A percentile compares a stretch with the other conserved stretches of the same genome.
Evolutionary conservation across 768 basidiomycete genomes (phyloP).

Genomic region (Suillus discolor): DNA sequence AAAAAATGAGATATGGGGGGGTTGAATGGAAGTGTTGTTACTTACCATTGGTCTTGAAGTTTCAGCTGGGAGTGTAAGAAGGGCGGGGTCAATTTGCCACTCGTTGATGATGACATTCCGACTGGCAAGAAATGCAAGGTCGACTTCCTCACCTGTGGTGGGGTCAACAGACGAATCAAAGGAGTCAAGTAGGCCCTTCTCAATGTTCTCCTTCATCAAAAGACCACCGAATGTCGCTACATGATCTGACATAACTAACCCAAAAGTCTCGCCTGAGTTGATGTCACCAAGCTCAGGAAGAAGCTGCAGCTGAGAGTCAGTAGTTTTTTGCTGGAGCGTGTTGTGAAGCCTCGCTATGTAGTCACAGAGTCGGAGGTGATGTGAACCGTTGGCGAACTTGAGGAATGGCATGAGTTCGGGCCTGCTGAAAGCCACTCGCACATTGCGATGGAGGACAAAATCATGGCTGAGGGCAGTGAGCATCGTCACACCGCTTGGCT

Average conservation of each 20-base stretch:
- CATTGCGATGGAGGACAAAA: constrained; percentile 25
- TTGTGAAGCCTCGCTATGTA: constrained; percentile 21
- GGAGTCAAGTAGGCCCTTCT: neutral
- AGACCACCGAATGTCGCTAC: neutral
- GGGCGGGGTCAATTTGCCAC: constrained; percentile 3
- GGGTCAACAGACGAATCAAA: neutral
- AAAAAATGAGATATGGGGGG: neutral
- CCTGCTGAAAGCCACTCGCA: constrained; percentile 12
- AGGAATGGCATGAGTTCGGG: constrained; percentile 9
- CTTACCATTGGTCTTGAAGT: neutral
- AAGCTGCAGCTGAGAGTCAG: neutral
- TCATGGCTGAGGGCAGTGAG: constrained; percentile 21
- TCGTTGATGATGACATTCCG: constrained; percentile 1
- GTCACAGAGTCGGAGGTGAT: constrained; percentile 26
- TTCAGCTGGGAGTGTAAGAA: neutral
- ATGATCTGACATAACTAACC: constrained; percentile 6
- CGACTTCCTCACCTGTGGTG: neutral
- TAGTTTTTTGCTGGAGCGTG: neutral
- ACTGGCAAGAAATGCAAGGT: constrained; percentile 1
- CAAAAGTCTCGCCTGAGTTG: constrained; percentile 17
- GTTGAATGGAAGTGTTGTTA: neutral
- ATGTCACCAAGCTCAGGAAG: constrained; percentile 4
- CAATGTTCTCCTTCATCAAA: neutral
- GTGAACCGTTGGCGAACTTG: constrained; percentile 21
- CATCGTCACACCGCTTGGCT: constrained; percentile 25